Conservation (phyloP, 176 grass and related monocot species). For the Hordeum marinum region DNA sequence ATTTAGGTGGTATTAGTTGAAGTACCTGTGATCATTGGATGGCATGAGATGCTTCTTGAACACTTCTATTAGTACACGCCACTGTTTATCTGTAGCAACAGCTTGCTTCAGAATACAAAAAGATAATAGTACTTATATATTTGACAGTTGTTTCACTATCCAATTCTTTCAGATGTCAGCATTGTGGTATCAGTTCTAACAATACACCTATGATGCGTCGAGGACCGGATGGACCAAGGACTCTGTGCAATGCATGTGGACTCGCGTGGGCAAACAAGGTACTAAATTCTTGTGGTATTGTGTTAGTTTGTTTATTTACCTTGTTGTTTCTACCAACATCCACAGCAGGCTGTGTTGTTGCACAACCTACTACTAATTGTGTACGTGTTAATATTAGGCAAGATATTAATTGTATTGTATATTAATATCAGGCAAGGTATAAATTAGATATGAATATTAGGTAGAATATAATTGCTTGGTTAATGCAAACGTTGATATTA, state of each 20-base stretch:
- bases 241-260: constrained; percentile 93
- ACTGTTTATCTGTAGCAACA: neutral
- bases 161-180: constrained; percentile 69
- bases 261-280: constrained; percentile 99
- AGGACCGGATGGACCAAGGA: constrained; percentile 92
- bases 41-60: neutral
- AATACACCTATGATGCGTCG: constrained; percentile 93
- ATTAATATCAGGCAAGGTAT: too few species aligned
- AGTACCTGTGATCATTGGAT: neutral
- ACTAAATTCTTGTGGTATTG: constrained; percentile 5
- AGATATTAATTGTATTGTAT: too few species aligned
- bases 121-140: neutral
- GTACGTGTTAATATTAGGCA: too few species aligned
- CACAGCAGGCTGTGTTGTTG: neutral
- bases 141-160: neutral
- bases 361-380: neutral
- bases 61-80: neutral
- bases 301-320: neutral
- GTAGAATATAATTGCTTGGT: too few species aligned
- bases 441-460: too few species aligned
- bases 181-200: constrained; percentile 68
- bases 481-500: too few species aligned
- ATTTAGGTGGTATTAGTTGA: neutral
- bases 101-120: neutral
- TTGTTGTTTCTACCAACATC: neutral